These are phyloP conservation scores for Fusarium dlaminii DNA, from an alignment of 2,329 filamentous ascomycete species.

Conservation along the genomic window DNA sequence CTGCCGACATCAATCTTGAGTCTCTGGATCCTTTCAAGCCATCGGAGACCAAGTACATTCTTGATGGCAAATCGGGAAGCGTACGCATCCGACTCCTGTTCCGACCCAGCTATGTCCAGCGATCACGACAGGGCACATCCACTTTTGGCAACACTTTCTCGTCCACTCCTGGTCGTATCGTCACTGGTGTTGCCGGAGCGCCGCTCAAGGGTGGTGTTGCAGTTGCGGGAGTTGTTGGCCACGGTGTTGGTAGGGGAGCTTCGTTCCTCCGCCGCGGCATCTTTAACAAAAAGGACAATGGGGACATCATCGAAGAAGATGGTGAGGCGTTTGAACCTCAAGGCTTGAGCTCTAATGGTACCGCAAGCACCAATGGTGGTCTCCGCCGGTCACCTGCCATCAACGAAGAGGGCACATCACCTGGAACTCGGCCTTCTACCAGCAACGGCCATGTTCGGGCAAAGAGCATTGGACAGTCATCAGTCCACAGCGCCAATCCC, in stretches of 20 bases:
- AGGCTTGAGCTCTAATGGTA: constrained; percentile 46
- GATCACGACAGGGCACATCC: constrained; percentile 86
- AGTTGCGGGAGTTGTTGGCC: constrained; percentile 75
- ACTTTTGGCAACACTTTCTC: constrained; percentile 94
- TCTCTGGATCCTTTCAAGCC: constrained; percentile 85
- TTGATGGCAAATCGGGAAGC: constrained; percentile 90
- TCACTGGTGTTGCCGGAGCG: constrained; percentile 80
- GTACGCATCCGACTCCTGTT: constrained; percentile 88
- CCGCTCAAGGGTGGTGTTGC: constrained; percentile 93
- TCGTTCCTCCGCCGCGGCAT: constrained; percentile 90
- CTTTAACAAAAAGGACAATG: constrained; percentile 75
- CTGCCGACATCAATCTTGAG: constrained; percentile 77
- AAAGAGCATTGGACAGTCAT: constrained; percentile 71
- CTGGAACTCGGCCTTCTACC: constrained; percentile 35
- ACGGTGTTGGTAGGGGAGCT: constrained; percentile 87
- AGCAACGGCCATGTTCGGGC: constrained; percentile 59
- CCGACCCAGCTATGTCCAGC: constrained; percentile 89
- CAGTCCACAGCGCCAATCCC: constrained; percentile 70
- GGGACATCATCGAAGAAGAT: constrained; percentile 61
- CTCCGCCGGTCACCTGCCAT: constrained; percentile 56
- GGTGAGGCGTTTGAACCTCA: constrained; percentile 54
- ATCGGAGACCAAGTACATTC: constrained; percentile 75
- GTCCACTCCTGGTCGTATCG: constrained; percentile 84
- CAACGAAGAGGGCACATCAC: constrained; percentile 43
- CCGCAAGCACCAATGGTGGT: constrained; percentile 49